Evolutionary conservation across 2,329 filamentous ascomycete genomes (phyloP), one percentile per base, ranked within the genome.

Genomic region (Paecilomyces niveus): DNA sequence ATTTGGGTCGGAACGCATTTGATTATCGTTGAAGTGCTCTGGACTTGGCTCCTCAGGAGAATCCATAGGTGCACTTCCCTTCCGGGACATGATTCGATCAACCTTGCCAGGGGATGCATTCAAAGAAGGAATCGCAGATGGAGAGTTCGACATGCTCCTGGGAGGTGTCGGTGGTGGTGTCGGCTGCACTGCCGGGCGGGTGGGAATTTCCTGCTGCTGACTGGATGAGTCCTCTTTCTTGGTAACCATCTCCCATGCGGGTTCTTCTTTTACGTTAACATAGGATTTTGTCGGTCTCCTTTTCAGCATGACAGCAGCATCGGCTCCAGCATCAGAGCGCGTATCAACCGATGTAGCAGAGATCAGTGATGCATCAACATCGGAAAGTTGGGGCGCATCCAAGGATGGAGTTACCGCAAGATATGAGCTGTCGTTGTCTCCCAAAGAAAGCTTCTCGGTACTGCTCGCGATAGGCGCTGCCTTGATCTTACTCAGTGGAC

Each of bases 401-500:
- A 18, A 18, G 7, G 15, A 33, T 33, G 32, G 32, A 13, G 32
- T 33, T 33, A 15, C 32, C 32, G 32, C 11, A 7, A 10, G 32
- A 10, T 33, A 8, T 45, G 5, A 18, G 35, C 15, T 18, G 3
- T 52, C 50, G 18, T 52, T 26, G 7, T 29, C 50, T 5, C 9
- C 50, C 10, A 29, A 15, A 24, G 50, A 52, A 4, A 24, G 50
- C 22, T 52, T 29, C 50, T 52, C 49, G 24, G 31, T 1, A 18
- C 39, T 45, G n/a, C 18, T 45, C 6, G 39, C 39, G 15, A 45
- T 39, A 62, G 62, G 45, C 63, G 54, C 54, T 50, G 59, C 67
- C 62, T 62, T 68, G 54, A 59, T 59, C 57, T 64, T 67, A 26
- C 67, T 61, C 21, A 70, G 55, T 22, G 68, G 62, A 55, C 64